These are phyloP conservation scores for Gossypium raimondii DNA, from an alignment of 345 rosid species.

Conservation along the genomic window DNA sequence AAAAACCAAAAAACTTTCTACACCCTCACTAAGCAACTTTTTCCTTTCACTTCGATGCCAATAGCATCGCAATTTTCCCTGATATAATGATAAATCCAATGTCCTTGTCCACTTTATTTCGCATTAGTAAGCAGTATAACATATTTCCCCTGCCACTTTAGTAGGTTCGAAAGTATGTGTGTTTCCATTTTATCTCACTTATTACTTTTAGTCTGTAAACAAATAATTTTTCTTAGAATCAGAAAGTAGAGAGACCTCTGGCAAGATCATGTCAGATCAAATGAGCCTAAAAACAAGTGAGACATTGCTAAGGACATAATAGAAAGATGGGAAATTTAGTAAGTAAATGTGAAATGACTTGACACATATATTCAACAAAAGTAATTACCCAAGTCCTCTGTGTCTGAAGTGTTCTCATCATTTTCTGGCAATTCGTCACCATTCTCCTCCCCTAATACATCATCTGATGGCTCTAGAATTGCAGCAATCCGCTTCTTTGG, in stretches of 20 bases:
- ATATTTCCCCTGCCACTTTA: not conserved
- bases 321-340: not conserved
- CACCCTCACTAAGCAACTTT: not conserved
- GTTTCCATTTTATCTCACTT: not conserved
- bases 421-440: conserved; percentile 45
- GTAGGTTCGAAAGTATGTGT: not conserved
- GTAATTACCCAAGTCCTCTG: conserved; percentile 55
- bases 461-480: conserved; percentile 65
- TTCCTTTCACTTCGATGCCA: not conserved
- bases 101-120: not conserved
- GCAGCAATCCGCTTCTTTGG: conserved; percentile 80
- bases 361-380: not conserved
- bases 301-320: not conserved
- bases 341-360: not conserved
- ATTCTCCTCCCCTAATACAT: conserved; percentile 56
- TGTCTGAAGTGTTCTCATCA: conserved; percentile 63
- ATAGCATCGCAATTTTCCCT: not conserved
- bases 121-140: not conserved
- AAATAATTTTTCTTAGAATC: not conserved
- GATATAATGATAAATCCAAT: not conserved
- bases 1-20: not conserved
- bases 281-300: not conserved
- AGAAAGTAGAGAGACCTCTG: not conserved
- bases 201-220: not conserved
- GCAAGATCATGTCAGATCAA: not conserved